Base-by-base conservation (phyloP, 805 yeast species). In the Blastobotrys parvus region DNA sequence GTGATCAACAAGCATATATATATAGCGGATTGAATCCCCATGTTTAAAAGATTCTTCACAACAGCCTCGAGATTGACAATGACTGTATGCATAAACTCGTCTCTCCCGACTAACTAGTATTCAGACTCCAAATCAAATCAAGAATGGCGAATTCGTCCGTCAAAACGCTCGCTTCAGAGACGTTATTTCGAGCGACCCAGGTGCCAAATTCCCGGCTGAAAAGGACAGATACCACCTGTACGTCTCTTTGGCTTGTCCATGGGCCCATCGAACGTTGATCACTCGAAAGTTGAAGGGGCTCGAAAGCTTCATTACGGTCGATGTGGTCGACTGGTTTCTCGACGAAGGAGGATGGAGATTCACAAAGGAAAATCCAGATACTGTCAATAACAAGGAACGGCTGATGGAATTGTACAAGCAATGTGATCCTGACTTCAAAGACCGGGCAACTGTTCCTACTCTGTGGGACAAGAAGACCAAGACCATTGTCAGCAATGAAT, bases 251-350 rank as follows among this genome's bases (percentile, higher is more conserved):
- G 95, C 95, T 1, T 90, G 98, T 64, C 97, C 98, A 3, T 90
- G 97, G 89, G 97, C 97, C 1, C 94, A 86, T 58, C 72, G 97
- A 49, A 77, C 89, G 0, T 68, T 89, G 45, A 80, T 87, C 42
- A 71, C 80, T 2, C 67, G 96, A 42, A 63, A 72, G 10, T 67
- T 90, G 49, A 87, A 88, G 66, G 95, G 95, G 1, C 61, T 82
- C 39, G 61, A 68, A n/a, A 69, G 68, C 42, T 57, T 68, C 30
- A 70, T 69, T 43, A 57, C 65, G 39, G 60, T 68, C 25, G 77
- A 89, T 17, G 87, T 86, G 32, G 97, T 90, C 10, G 94, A 88
- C 61, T 88, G 96, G 90, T 80, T 78, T 55, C 74, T 90, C 82
- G 95, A 83, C 51, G 73, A 69, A 11, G 10, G 13, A 10, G 97